Evolutionary conservation across 2,329 filamentous ascomycete species (phyloP).

Genomic region (Trichocomaceae sp.): DNA sequence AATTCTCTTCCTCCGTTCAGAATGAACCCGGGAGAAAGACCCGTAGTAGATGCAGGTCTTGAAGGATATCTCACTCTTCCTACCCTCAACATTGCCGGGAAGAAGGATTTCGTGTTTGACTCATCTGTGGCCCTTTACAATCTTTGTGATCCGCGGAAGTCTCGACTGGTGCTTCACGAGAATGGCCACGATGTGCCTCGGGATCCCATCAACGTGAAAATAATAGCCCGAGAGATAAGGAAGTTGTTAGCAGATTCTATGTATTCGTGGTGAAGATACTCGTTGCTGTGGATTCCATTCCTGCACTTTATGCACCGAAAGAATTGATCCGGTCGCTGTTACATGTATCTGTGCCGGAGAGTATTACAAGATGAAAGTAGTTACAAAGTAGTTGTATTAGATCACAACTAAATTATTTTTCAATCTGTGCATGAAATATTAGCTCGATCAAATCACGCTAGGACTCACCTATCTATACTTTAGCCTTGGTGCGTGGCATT

Average conservation of each 20-base stretch:
- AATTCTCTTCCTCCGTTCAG: conserved; percentile 25
- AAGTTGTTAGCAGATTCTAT: not conserved
- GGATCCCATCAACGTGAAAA: conserved; percentile 20
- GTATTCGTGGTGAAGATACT: not conserved
- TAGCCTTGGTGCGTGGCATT: no score
- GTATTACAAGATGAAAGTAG: no score
- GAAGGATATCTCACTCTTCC: conserved; percentile 23
- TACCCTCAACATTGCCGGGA: conserved; percentile 21
- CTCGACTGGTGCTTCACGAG: conserved; percentile 22
- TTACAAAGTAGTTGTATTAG: no score
- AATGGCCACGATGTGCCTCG: conserved; percentile 24
- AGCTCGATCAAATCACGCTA: no score
- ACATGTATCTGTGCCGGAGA: no score
- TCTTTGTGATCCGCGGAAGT: conserved; percentile 18
- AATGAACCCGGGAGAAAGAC: conserved; percentile 14
- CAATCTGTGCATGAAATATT: no score
- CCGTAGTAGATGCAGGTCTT: conserved; percentile 20
- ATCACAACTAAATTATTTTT: no score
- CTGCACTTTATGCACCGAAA: no score
- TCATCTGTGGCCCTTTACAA: conserved; percentile 22
- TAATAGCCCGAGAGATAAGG: not conserved
- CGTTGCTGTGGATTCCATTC: not conserved
- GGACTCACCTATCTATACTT: no score
- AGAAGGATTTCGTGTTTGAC: conserved; percentile 21
- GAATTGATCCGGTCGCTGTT: no score